A percentile compares a stretch with the other conserved stretches of the same genome.
phyloP scores from a whole-genome alignment of 495 filamentous ascomycete genomes.

The Massariosphaeria phaeospora region DNA sequence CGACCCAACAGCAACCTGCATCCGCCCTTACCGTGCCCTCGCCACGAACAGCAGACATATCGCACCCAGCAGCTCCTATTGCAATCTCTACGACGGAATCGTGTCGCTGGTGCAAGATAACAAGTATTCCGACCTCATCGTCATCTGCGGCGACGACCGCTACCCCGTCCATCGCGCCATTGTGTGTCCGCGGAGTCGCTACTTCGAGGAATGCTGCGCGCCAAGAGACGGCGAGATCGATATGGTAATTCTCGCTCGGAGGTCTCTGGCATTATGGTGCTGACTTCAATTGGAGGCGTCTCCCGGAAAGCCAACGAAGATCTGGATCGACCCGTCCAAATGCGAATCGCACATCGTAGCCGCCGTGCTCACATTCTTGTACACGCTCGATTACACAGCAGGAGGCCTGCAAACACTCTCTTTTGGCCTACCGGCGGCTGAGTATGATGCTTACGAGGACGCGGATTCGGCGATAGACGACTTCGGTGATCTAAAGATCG shows the following conservation, averaged over 20 bases:
- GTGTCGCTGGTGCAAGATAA: constrained; percentile 22
- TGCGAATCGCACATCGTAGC: constrained; percentile 26
- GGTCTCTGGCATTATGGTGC: too few species aligned
- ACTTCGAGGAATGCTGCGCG: constrained; percentile 2
- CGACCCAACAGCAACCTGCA: background rate
- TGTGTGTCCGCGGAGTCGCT: constrained; percentile 20
- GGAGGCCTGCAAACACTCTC: constrained; percentile 3
- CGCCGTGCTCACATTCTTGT: constrained; percentile 27
- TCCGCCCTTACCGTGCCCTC: constrained; percentile 11
- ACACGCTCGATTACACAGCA: constrained; percentile 26
- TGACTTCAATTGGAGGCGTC: background rate
- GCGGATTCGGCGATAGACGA: background rate
- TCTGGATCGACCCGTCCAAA: constrained; percentile 25
- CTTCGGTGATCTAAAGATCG: background rate
- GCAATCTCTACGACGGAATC: constrained; percentile 14
- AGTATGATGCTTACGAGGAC: background rate
- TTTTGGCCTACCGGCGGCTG: constrained; percentile 11
- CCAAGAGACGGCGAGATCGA: background rate
- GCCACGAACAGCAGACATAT: constrained; percentile 3
- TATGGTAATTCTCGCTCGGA: background rate
- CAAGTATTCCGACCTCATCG: constrained; percentile 25
- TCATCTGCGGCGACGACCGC: constrained; percentile 21
- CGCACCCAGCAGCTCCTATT: constrained; percentile 7
- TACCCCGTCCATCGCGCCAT: constrained; percentile 30
- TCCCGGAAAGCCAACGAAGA: constrained; percentile 19